Percentiles rank a stretch among this genome's conserved stretches.
phyloP scores from a whole-genome alignment of 768 basidiomycete genomes.

The Lentinula raphanica region DNA sequence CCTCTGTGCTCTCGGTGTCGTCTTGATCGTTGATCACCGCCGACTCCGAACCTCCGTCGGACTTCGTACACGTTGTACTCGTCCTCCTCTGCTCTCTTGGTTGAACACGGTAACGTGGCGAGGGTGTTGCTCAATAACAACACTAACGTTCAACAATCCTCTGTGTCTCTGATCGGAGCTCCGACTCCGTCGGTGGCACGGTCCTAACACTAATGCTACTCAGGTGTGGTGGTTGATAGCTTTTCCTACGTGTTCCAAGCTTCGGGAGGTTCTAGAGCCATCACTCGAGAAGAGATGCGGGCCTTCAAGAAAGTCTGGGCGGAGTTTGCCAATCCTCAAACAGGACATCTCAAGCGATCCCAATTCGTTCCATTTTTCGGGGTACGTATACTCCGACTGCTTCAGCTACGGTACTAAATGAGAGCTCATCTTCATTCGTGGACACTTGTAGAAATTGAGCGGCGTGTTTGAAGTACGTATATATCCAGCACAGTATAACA shows the following conservation, averaged over 20 bases:
- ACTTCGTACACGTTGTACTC: no score
- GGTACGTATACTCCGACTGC: slow-evolving; percentile 44
- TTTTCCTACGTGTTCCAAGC: slow-evolving; percentile 95
- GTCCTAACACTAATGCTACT: neutral
- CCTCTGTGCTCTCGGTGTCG: no score
- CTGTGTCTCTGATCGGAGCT: no score
- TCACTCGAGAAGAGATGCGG: slow-evolving; percentile 89
- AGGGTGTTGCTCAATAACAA: no score
- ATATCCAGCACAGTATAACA: slow-evolving; percentile 67
- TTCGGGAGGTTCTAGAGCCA: slow-evolving; percentile 71
- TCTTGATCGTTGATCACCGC: no score
- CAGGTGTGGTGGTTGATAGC: slow-evolving; percentile 89
- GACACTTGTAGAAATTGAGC: slow-evolving; percentile 64
- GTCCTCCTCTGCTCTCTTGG: no score
- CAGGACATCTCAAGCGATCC: slow-evolving; percentile 68
- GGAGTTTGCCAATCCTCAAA: slow-evolving; percentile 71
- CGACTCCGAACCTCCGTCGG: no score
- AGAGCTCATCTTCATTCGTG: neutral
- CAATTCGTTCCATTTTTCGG: slow-evolving; percentile 76
- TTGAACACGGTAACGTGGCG: no score
- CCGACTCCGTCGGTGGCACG: no score
- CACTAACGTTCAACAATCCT: no score
- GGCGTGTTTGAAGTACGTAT: slow-evolving; percentile 87
- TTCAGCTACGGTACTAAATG: neutral
- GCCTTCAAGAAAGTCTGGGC: slow-evolving; percentile 94